Evolutionary conservation across 345 rosid genomes (phyloP).

Genomic region (Citrus hindsii): DNA sequence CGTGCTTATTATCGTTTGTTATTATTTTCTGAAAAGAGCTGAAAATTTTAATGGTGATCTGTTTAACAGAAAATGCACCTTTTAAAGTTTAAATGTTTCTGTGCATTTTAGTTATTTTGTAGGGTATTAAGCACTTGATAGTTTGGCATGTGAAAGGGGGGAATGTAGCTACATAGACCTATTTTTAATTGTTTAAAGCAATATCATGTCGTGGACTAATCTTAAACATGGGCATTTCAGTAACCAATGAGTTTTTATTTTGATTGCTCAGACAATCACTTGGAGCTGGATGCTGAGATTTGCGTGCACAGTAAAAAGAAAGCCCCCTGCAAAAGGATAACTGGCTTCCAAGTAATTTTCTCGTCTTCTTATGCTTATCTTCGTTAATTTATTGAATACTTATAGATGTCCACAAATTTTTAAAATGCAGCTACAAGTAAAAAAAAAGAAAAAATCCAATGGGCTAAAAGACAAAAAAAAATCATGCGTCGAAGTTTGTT

Average conservation of each 20-base stretch:
- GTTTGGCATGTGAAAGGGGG: neutral
- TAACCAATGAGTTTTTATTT: slow-evolving; percentile 3
- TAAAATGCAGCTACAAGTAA: neutral
- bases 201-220: neutral
- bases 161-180: neutral
- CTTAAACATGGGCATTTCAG: slow-evolving; percentile 3
- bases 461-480: neutral
- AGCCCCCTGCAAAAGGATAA: slow-evolving; percentile 65
- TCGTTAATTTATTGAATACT: neutral
- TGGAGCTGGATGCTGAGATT: slow-evolving; percentile 74
- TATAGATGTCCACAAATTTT: neutral
- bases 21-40: neutral
- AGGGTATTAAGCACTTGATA: neutral
- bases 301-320: slow-evolving; percentile 69
- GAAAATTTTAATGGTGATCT: neutral
- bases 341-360: slow-evolving; percentile 64
- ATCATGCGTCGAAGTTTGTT: neutral
- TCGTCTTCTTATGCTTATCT: neutral
- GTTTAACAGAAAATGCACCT: neutral
- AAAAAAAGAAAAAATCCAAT: no score
- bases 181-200: neutral
- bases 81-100: neutral
- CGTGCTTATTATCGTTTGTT: neutral
- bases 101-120: neutral
- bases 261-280: slow-evolving; percentile 50